Evolutionary conservation across 768 basidiomycete species (phyloP).

Genomic region (Saitozyma podzolica): DNA sequence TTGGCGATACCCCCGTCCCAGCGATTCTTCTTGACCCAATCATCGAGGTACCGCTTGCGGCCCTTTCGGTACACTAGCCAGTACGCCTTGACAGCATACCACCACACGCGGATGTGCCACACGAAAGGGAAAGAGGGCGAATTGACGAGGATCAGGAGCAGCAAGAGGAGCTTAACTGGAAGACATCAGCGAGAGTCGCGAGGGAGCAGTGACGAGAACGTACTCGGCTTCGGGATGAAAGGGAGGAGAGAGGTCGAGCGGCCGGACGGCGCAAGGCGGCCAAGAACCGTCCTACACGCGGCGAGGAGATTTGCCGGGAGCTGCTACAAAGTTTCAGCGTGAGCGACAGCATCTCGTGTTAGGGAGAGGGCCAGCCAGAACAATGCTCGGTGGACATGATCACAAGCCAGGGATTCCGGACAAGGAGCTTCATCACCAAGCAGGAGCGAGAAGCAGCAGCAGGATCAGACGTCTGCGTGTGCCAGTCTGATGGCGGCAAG

Average conservation of each 20-base stretch:
- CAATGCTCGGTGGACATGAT: too few species aligned
- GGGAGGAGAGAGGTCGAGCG: slow-evolving; percentile 16
- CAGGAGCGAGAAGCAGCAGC: too few species aligned
- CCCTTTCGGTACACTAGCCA: slow-evolving; percentile 29
- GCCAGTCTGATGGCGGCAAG: too few species aligned
- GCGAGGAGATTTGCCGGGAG: slow-evolving; percentile 1
- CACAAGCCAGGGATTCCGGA: too few species aligned
- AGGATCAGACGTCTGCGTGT: too few species aligned
- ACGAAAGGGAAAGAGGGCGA: slow-evolving; percentile 40
- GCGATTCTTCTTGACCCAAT: slow-evolving; percentile 22
- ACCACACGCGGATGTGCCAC: slow-evolving; percentile 47
- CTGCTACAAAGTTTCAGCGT: slow-evolving; percentile 3
- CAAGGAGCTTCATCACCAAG: too few species aligned
- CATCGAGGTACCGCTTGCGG: slow-evolving; percentile 30
- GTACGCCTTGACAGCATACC: slow-evolving; percentile 32
- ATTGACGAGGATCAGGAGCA: slow-evolving; percentile 39
- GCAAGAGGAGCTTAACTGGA: slow-evolving; percentile 39
- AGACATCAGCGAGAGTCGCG: neutral
- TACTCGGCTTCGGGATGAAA: slow-evolving; percentile 23
- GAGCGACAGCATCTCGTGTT: neutral
- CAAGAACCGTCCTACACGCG: neutral
- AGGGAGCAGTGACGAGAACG: neutral
- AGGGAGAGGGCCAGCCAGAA: too few species aligned
- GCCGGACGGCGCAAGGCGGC: neutral
- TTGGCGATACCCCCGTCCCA: slow-evolving; percentile 25